Percentiles rank a stretch among this genome's conserved stretches.
Conservation (phyloP, 345 rosid genomes). For the Isatis tinctoria region DNA sequence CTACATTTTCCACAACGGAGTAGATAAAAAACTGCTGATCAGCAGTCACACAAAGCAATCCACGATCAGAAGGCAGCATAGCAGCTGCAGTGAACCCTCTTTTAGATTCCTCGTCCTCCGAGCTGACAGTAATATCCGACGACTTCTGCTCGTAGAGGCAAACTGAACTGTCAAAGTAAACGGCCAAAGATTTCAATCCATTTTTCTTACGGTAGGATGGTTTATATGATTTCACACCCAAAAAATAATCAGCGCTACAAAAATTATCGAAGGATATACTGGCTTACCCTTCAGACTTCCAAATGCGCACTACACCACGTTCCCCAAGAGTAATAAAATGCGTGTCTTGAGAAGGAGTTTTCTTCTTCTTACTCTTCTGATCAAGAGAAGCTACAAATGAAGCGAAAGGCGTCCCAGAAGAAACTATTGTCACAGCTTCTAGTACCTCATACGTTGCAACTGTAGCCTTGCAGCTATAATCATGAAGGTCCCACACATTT, state of each 20-base stretch:
- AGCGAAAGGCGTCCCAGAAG: conserved; percentile 50
- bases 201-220: background rate
- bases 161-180: conserved; percentile 62
- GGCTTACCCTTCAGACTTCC: conserved; percentile 81
- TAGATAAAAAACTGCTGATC: conserved; percentile 88
- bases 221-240: background rate
- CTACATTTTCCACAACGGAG: conserved; percentile 36
- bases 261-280: background rate
- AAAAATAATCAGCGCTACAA: background rate
- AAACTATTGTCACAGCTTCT: conserved; percentile 65
- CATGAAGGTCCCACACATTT: conserved; percentile 85
- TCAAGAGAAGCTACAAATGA: conserved; percentile 40
- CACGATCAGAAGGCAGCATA: conserved; percentile 66
- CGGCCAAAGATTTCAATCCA: conserved; percentile 10
- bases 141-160: conserved; percentile 74
- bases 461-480: conserved; percentile 66
- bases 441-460: conserved; percentile 78
- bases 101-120: conserved; percentile 52
- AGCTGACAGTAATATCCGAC: conserved; percentile 63
- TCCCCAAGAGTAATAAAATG: conserved; percentile 82
- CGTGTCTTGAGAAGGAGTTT: conserved; percentile 35
- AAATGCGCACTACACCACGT: conserved; percentile 74
- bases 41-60: conserved; percentile 88
- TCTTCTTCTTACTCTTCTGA: conserved; percentile 43
- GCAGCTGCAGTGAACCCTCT: conserved; percentile 77